These are phyloP conservation scores for Fusarium xylarioides DNA, from an alignment of 2,329 filamentous ascomycete species.

Conservation along the genomic window DNA sequence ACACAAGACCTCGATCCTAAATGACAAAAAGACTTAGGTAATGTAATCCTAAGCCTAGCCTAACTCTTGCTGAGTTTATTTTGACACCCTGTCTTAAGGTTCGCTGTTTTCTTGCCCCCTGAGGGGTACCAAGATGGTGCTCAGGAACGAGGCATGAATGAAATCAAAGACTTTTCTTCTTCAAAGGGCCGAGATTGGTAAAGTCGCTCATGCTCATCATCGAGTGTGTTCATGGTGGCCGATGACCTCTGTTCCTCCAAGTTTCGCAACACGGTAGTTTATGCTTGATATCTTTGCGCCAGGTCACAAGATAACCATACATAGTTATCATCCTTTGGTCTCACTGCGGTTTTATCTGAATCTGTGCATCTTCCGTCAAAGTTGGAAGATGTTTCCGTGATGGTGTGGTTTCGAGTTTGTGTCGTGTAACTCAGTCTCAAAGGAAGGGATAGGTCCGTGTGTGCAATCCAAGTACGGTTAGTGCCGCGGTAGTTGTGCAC, in stretches of 20 bases:
- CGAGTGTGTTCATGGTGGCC: not conserved
- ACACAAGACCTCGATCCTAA: too few relatives aligned
- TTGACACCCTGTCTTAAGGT: too few relatives aligned
- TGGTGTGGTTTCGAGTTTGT: slow-evolving; percentile 36
- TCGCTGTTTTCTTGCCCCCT: too few relatives aligned
- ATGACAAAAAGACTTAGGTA: too few relatives aligned
- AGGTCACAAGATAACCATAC: not conserved
- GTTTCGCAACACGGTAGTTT: not conserved
- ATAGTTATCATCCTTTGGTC: slow-evolving; percentile 1
- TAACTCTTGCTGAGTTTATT: too few relatives aligned
- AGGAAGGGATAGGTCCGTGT: not conserved
- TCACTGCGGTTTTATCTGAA: slow-evolving; percentile 12
- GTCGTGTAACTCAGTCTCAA: not conserved
- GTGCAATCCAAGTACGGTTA: not conserved
- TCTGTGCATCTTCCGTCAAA: not conserved
- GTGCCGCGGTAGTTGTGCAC: slow-evolving; percentile 3
- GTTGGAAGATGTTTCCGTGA: slow-evolving; percentile 23
- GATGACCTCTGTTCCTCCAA: not conserved
- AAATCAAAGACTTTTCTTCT: slow-evolving; percentile 18
- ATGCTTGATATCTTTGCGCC: not conserved
- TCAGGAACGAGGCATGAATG: slow-evolving; percentile 34
- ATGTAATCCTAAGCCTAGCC: too few relatives aligned
- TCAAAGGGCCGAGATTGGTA: not conserved
- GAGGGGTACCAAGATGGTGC: too few relatives aligned
- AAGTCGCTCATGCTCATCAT: not conserved